phyloP scores from a whole-genome alignment of 768 basidiomycete species.

The Tremella mesenterica region DNA sequence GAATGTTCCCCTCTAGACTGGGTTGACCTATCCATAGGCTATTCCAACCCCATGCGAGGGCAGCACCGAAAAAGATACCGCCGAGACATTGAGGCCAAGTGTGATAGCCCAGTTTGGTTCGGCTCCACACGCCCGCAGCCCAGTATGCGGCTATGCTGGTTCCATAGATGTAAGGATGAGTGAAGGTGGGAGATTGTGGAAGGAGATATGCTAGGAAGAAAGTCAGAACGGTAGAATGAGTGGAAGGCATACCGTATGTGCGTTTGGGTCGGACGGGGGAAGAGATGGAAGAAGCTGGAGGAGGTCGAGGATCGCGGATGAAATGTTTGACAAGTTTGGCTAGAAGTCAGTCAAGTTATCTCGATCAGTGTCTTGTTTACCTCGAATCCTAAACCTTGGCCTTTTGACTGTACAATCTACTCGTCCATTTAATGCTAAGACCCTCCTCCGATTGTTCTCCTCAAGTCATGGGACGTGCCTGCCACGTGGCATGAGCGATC shows the following conservation, averaged over 20 bases:
- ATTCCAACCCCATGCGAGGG: slow-evolving; percentile 24
- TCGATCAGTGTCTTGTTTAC: neutral
- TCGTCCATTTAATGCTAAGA: too few species aligned
- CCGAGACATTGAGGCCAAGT: slow-evolving; percentile 30
- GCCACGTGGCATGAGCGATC: too few species aligned
- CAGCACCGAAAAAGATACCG: slow-evolving; percentile 22
- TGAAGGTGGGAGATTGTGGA: neutral
- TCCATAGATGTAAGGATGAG: neutral
- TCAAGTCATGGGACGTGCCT: neutral
- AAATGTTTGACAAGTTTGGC: slow-evolving; percentile 46
- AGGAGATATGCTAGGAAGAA: slow-evolving; percentile 46
- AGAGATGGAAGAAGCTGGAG: slow-evolving; percentile 12
- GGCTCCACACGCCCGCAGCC: slow-evolving; percentile 29
- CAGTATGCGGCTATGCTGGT: slow-evolving; percentile 15
- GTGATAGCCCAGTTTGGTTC: slow-evolving; percentile 42
- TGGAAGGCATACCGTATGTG: slow-evolving; percentile 50
- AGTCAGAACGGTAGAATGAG: slow-evolving; percentile 47
- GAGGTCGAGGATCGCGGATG: slow-evolving; percentile 39
- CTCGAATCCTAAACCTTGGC: too few species aligned
- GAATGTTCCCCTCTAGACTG: slow-evolving; percentile 6
- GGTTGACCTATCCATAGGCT: slow-evolving; percentile 13
- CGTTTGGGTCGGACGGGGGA: slow-evolving; percentile 35
- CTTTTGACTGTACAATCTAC: too few species aligned
- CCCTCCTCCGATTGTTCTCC: too few species aligned
- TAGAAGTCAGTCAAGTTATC: slow-evolving; percentile 12